A percentile compares a stretch with the other conserved stretches of the same genome.
These are phyloP conservation scores for Picochlorum sp. DNA, from an alignment of 139 green algal species.

Conservation along the genomic window DNA sequence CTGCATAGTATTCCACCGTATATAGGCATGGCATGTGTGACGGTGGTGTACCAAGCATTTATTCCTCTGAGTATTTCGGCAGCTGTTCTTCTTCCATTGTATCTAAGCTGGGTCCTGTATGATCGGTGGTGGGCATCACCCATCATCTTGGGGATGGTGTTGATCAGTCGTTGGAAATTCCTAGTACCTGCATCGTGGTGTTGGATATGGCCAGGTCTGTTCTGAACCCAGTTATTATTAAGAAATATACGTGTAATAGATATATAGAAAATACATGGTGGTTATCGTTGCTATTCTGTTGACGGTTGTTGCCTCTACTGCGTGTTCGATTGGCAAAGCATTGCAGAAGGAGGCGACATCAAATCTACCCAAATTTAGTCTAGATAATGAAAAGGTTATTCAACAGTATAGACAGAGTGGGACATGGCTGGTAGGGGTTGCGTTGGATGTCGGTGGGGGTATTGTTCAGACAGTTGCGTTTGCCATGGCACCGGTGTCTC, in stretches of 20 bases:
- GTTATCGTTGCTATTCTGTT: conserved; percentile 53
- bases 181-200: conserved; percentile 10
- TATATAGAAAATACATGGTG: background rate
- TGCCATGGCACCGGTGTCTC: conserved; percentile 68
- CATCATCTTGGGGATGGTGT: conserved; percentile 21
- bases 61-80: conserved; percentile 18
- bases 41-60: conserved; percentile 26
- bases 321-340: conserved; percentile 81
- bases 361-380: conserved; percentile 48
- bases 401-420: conserved; percentile 42
- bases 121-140: conserved; percentile 22
- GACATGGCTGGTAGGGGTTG: conserved; percentile 62
- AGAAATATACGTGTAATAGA: background rate
- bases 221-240: conserved; percentile 9
- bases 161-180: conserved; percentile 31
- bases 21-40: conserved; percentile 8
- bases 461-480: conserved; percentile 79
- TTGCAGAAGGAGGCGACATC: conserved; percentile 77
- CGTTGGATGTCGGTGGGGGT: conserved; percentile 61
- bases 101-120: conserved; percentile 24
- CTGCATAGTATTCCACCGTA: conserved; percentile 19
- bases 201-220: conserved; percentile 30
- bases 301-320: conserved; percentile 60
- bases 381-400: conserved; percentile 46
- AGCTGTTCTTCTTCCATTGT: conserved; percentile 19